phyloP scores from a whole-genome alignment of 2,329 filamentous ascomycete species.

The Albifimbria verrucaria region DNA sequence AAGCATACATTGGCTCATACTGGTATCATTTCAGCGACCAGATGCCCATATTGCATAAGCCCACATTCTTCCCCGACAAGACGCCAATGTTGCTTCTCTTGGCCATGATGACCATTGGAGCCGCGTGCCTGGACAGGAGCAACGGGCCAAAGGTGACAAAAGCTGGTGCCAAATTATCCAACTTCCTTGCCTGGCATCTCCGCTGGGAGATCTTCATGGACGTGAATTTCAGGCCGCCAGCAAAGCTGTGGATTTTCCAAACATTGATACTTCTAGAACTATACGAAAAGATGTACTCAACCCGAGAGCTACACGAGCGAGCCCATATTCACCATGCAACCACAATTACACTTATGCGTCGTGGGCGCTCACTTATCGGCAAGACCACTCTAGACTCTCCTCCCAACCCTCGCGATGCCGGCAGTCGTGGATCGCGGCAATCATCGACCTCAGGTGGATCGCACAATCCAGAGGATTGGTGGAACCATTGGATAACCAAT shows the following conservation, averaged over 20 bases:
- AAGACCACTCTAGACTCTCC: slow-evolving; percentile 82
- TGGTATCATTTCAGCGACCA: slow-evolving; percentile 96
- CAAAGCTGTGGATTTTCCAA: slow-evolving; percentile 95
- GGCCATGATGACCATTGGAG: slow-evolving; percentile 88
- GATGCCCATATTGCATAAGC: slow-evolving; percentile 89
- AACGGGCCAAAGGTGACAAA: slow-evolving; percentile 72
- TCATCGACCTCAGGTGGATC: slow-evolving; percentile 58
- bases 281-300: slow-evolving; percentile 98
- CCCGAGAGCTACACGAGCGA: slow-evolving; percentile 84
- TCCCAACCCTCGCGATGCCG: slow-evolving; percentile 63
- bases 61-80: slow-evolving; percentile 85
- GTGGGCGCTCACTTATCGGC: slow-evolving; percentile 86
- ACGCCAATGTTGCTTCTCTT: slow-evolving; percentile 82
- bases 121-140: slow-evolving; percentile 80
- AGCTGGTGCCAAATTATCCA: slow-evolving; percentile 77
- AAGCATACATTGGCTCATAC: slow-evolving; percentile 88
- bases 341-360: slow-evolving; percentile 90
- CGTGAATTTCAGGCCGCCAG: slow-evolving; percentile 81
- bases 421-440: slow-evolving; percentile 50
- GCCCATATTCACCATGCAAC: slow-evolving; percentile 97
- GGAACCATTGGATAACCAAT: slow-evolving; percentile 93
- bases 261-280: slow-evolving; percentile 83
- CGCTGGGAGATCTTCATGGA: slow-evolving; percentile 96
- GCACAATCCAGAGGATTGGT: slow-evolving; percentile 82
- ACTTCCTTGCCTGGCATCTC: slow-evolving; percentile 90